Percentiles rank a stretch among this genome's conserved stretches.
These are phyloP conservation scores for Saksenaea oblongispora DNA, from an alignment of 371 early-diverging fungal species.

Conservation along the genomic window DNA sequence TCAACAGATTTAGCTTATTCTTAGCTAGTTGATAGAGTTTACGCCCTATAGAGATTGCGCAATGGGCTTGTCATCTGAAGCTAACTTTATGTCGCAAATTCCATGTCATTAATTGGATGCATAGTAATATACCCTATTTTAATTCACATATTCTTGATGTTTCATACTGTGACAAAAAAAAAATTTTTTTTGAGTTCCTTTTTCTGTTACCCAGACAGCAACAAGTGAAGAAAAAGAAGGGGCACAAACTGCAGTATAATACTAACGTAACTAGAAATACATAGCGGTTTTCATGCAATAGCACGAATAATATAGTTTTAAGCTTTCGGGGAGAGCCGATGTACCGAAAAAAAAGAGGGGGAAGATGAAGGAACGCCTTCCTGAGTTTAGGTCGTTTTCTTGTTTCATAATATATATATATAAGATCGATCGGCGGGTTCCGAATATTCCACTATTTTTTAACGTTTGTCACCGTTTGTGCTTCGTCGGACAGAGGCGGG, in stretches of 20 bases:
- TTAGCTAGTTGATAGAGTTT: not conserved
- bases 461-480: constrained; percentile 3
- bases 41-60: not conserved
- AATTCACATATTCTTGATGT: not conserved
- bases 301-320: not conserved
- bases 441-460: not conserved
- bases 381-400: not conserved
- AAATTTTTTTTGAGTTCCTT: no score
- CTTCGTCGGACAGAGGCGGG: not conserved
- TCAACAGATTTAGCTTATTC: not conserved
- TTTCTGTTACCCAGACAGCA: no score
- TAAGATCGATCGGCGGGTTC: constrained; percentile 1
- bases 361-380: not conserved
- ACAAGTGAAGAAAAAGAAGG: no score
- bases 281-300: no score
- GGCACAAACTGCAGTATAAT: no score
- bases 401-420: not conserved
- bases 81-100: not conserved
- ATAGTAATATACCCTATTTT: not conserved
- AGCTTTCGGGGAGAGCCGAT: not conserved
- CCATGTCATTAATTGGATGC: not conserved
- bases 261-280: no score
- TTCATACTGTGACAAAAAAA: not conserved
- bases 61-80: not conserved
- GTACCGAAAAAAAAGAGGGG: not conserved